Percentiles rank a stretch among this genome's conserved stretches.
Evolutionary conservation across 805 yeast species (phyloP).

Genomic region (Metschnikowia sp.): DNA sequence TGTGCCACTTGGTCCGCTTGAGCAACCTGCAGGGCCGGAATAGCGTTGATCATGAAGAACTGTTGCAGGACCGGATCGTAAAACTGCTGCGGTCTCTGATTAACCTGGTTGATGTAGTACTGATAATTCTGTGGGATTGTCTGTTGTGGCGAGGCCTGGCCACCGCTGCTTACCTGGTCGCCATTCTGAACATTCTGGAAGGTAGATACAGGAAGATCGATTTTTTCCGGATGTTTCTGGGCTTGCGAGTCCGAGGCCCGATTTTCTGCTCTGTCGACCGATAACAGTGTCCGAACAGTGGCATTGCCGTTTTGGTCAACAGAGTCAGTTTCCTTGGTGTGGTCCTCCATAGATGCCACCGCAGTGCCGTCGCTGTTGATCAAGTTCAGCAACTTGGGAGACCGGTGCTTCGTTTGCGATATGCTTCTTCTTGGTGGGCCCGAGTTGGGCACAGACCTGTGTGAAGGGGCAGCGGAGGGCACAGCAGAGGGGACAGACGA

Average conservation of each 20-base stretch:
- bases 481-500: not conserved
- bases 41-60: slow-evolving; percentile 38
- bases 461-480: slow-evolving; percentile 7
- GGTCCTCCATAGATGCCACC: slow-evolving; percentile 36
- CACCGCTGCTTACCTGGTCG: slow-evolving; percentile 2
- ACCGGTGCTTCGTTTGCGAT: slow-evolving; percentile 29
- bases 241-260: not conserved
- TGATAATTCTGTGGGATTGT: slow-evolving; percentile 19
- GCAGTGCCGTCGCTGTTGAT: slow-evolving; percentile 46
- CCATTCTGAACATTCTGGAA: not conserved
- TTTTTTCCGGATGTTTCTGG: not conserved
- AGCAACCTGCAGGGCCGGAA: slow-evolving; percentile 24
- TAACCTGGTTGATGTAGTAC: slow-evolving; percentile 20
- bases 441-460: slow-evolving; percentile 14
- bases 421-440: slow-evolving; percentile 27
- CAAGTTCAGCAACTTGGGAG: slow-evolving; percentile 39
- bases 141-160: slow-evolving; percentile 15
- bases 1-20: slow-evolving; percentile 14
- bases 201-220: slow-evolving; percentile 2
- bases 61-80: slow-evolving; percentile 45
- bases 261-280: not conserved
- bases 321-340: slow-evolving; percentile 12
- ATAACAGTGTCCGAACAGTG: slow-evolving; percentile 8
- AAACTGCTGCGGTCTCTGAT: slow-evolving; percentile 37
- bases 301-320: slow-evolving; percentile 13